A percentile compares a stretch with the other conserved stretches of the same genome.
Conservation (phyloP, 176 grass and related monocot genomes). For the Oryza coarctata region DNA sequence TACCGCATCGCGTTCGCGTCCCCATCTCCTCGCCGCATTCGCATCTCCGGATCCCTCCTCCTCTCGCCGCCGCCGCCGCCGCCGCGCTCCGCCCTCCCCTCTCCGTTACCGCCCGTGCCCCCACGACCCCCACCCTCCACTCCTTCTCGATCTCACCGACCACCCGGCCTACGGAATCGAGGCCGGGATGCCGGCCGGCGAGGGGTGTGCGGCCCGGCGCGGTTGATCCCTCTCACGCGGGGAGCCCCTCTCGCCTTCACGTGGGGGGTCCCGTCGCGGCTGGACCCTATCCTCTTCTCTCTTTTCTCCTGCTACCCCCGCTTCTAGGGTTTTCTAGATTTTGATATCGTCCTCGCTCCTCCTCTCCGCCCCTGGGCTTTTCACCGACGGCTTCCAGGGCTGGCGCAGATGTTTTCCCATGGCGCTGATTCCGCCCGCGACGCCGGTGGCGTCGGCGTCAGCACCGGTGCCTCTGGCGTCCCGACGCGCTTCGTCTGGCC, state of each 20-base stretch:
- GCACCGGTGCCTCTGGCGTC: constrained; percentile 29
- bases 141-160: constrained; percentile 28
- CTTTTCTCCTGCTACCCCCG: neutral
- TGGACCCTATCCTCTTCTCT: neutral
- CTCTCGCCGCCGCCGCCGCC: neutral
- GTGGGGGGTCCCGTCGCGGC: constrained; percentile 74
- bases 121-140: neutral
- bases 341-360: constrained; percentile 5
- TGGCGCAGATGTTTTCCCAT: constrained; percentile 64
- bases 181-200: neutral
- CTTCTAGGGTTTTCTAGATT: constrained; percentile 57
- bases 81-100: neutral
- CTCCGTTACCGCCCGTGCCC: constrained; percentile 16
- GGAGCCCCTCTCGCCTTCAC: constrained; percentile 50
- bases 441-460: constrained; percentile 41
- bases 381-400: neutral
- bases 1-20: neutral
- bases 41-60: constrained; percentile 57
- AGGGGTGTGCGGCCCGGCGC: constrained; percentile 10
- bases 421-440: constrained; percentile 63
- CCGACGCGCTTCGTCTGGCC: constrained; percentile 80
- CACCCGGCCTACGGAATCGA: neutral
- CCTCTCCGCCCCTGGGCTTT: too few species aligned
- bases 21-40: constrained; percentile 18
- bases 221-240: constrained; percentile 61